Percentiles rank a stretch among this genome's conserved stretches.
phyloP scores from a whole-genome alignment of 2,329 filamentous ascomycete genomes.

The Hymenoscyphus infarciens region DNA sequence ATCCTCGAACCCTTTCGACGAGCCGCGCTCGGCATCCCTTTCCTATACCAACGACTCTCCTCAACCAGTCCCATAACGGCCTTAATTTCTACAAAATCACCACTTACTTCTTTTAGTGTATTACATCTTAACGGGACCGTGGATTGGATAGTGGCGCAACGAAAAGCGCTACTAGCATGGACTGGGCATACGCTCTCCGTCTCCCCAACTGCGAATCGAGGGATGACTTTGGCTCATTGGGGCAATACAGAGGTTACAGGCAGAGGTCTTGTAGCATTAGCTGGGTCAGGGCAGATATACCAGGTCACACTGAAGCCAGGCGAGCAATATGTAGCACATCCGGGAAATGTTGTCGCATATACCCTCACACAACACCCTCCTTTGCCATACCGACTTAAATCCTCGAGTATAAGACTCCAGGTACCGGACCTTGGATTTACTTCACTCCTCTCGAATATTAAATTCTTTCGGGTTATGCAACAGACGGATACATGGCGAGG shows the following conservation, averaged over 20 bases:
- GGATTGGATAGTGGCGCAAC: slow-evolving; percentile 91
- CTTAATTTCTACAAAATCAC: slow-evolving; percentile 81
- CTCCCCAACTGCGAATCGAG: slow-evolving; percentile 69
- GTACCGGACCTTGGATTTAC: slow-evolving; percentile 65
- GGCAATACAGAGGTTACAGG: slow-evolving; percentile 86
- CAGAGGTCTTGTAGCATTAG: slow-evolving; percentile 78
- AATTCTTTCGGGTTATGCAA: slow-evolving; percentile 71
- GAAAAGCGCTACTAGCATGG: slow-evolving; percentile 90
- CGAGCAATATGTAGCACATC: slow-evolving; percentile 89
- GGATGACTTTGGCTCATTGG: slow-evolving; percentile 81
- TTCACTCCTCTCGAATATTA: slow-evolving; percentile 61
- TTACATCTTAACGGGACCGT: slow-evolving; percentile 88
- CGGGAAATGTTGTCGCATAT: slow-evolving; percentile 89
- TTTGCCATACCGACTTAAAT: slow-evolving; percentile 82
- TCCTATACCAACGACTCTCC: slow-evolving; percentile 88
- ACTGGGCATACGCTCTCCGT: slow-evolving; percentile 82
- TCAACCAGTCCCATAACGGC: slow-evolving; percentile 86
- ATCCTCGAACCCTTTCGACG: slow-evolving; percentile 80
- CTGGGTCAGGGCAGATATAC: slow-evolving; percentile 85
- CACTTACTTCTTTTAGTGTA: slow-evolving; percentile 80
- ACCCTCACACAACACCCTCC: slow-evolving; percentile 71
- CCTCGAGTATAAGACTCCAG: slow-evolving; percentile 70
- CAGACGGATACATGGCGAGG: slow-evolving; percentile 70
- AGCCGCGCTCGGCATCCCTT: slow-evolving; percentile 79
- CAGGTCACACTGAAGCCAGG: slow-evolving; percentile 75